Evolutionary conservation across 2,329 filamentous ascomycete species (phyloP), one percentile per base, ranked within the genome.

Genomic region (Ophiocordyceps polyrhachis-furcata): DNA sequence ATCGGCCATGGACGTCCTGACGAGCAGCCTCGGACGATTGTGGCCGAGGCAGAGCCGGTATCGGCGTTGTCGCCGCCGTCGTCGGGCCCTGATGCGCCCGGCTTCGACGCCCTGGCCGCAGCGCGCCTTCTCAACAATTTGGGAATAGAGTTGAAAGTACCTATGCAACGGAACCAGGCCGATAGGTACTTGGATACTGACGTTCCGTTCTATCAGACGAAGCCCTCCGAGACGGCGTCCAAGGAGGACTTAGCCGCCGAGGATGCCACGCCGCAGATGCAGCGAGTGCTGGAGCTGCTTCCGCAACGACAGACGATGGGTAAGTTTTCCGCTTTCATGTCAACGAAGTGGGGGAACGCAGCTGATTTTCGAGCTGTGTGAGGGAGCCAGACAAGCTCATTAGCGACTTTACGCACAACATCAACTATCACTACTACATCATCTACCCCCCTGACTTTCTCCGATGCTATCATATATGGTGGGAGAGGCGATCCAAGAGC

Each of bases 341-440:
- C 6, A 28, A 9, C 8, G 25, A 28, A 23, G 21, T 23, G 21
- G 21, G 21, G 21, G 25, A 11, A 11, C 25, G 25, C 25, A 9
- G 9, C 25, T 28, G 25, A 28, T 28, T 9, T 7, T 9, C 25
- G 25, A 8, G 25, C 25, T 8, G n/a, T 28, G 25, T 28, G 25
- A 28, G 25, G 25, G 25, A 28, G 25, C 12, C 45, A 60, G 57
- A 60, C 43, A 45, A 49, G 2, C 48, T 60, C 2, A 50, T 59
- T 4, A 50, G 54, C 21, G 52, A 50, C 28, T 60, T 60, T 41
- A 48, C 58, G 43, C 47, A 49, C 28, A 54, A 56, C 25, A 52
- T 59, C 44, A 60, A 60, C 42, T 56, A 52, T 19, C 56, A 60
- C 45, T 60, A 60, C 47, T 58, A 58, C 50, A 55, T 59, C 45